A percentile compares a stretch with the other conserved stretches of the same genome.
These are phyloP conservation scores for Umbelopsis sp. DNA, from an alignment of 371 early-diverging fungal genomes.

Conservation along the genomic window DNA sequence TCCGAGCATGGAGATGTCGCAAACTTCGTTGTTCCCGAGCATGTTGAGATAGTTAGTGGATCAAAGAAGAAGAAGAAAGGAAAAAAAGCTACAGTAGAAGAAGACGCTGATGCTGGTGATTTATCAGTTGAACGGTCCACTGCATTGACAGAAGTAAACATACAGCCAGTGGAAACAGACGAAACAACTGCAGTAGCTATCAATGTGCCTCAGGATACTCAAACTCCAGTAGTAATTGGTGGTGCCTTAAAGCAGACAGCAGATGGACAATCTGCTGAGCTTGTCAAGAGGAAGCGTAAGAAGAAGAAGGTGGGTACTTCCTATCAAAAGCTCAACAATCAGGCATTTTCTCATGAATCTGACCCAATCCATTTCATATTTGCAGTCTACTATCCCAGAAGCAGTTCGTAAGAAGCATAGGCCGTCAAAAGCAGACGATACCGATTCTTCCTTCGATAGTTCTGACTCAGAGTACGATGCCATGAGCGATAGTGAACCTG, in stretches of 20 bases:
- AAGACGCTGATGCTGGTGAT: slow-evolving; percentile 25
- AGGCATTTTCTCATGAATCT: background rate
- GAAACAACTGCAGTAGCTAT: slow-evolving; percentile 16
- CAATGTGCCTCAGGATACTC: slow-evolving; percentile 6
- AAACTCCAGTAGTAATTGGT: slow-evolving; percentile 34
- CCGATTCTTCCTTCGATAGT: slow-evolving; percentile 68
- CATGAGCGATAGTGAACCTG: slow-evolving; percentile 39
- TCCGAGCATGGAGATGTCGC: slow-evolving; percentile 33
- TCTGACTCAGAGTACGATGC: slow-evolving; percentile 67
- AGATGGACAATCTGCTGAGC: slow-evolving; percentile 31
- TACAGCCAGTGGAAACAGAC: slow-evolving; percentile 11
- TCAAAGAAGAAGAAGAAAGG: slow-evolving; percentile 23
- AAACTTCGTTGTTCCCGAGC: slow-evolving; percentile 13
- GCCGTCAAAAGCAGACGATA: slow-evolving; percentile 54
- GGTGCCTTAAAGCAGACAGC: slow-evolving; percentile 52
- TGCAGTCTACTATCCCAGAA: slow-evolving; percentile 47
- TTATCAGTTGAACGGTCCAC: slow-evolving; percentile 16
- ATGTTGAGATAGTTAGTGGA: slow-evolving; percentile 17
- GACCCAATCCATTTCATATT: background rate
- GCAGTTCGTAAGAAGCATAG: slow-evolving; percentile 47
- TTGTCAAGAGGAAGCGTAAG: slow-evolving; percentile 48
- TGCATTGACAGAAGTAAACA: slow-evolving; percentile 20
- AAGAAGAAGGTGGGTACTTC: slow-evolving; percentile 39
- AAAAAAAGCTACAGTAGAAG: background rate
- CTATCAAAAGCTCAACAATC: background rate